Conservation (phyloP, 176 grass and related monocot species). For the Musa schizocarpa region DNA sequence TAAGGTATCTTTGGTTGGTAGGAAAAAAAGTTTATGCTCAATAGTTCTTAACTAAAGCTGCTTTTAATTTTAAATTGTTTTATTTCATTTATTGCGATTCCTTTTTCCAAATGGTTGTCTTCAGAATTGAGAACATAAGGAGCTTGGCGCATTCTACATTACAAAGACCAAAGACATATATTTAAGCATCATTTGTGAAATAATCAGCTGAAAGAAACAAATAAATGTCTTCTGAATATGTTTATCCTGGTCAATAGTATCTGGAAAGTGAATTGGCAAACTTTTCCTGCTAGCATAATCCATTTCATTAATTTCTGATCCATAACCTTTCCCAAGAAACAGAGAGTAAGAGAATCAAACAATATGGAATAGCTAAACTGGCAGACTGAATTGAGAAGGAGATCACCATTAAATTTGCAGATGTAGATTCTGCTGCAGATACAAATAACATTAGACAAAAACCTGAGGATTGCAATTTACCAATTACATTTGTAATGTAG, state of each 20-base stretch:
- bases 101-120: background rate
- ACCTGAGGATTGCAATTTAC: too few species aligned
- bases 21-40: background rate
- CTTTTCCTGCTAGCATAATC: too few species aligned
- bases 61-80: background rate
- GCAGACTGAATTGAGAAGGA: background rate
- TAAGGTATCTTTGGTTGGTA: background rate
- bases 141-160: background rate
- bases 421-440: background rate
- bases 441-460: too few species aligned
- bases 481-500: too few species aligned
- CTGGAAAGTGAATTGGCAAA: too few species aligned
- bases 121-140: background rate
- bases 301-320: too few species aligned
- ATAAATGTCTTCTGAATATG: background rate
- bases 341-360: too few species aligned
- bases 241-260: too few species aligned
- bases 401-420: background rate
- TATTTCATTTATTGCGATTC: background rate
- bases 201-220: background rate
- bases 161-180: too few species aligned
- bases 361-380: too few species aligned
- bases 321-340: too few species aligned
- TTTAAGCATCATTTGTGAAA: too few species aligned
- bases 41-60: background rate